These are phyloP conservation scores for Aspergillus luchuensis DNA, from an alignment of 2,329 filamentous ascomycete genomes.

Conservation along the genomic window DNA sequence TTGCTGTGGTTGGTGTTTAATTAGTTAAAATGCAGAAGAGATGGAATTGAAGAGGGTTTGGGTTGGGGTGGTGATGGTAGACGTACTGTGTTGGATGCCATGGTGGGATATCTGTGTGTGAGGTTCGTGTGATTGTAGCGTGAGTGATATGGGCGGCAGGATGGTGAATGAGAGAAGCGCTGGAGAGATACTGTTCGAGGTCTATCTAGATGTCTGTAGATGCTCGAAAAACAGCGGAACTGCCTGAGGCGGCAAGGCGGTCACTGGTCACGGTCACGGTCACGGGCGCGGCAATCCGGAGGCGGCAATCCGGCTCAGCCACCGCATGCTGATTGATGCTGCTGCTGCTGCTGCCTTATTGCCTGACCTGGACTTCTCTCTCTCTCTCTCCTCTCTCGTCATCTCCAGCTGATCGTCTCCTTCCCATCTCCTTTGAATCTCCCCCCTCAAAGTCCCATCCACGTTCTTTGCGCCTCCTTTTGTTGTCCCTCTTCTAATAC, in stretches of 20 bases:
- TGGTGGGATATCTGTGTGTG: not conserved
- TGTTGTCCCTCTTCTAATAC: slow-evolving; percentile 14
- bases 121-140: too few relatives aligned
- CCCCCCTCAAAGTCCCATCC: slow-evolving; percentile 25
- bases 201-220: not conserved
- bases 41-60: not conserved
- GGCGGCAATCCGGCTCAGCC: too few relatives aligned
- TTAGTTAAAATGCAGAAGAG: not conserved
- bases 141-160: too few relatives aligned
- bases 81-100: not conserved
- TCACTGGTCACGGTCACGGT: slow-evolving; percentile 7
- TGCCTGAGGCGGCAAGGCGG: slow-evolving; percentile 1
- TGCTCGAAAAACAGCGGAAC: not conserved
- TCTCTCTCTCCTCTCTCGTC: slow-evolving; percentile 11
- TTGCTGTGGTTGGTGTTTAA: not conserved
- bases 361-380: slow-evolving; percentile 6
- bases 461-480: slow-evolving; percentile 24
- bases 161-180: too few relatives aligned
- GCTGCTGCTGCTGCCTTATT: slow-evolving; percentile 3
- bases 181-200: too few relatives aligned
- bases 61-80: not conserved
- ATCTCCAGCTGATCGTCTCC: slow-evolving; percentile 16
- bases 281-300: slow-evolving; percentile 6
- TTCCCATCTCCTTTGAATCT: slow-evolving; percentile 20
- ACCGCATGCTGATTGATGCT: not conserved